phyloP scores from a whole-genome alignment of 2,329 filamentous ascomycete genomes.

The Botrytis byssoidea region DNA sequence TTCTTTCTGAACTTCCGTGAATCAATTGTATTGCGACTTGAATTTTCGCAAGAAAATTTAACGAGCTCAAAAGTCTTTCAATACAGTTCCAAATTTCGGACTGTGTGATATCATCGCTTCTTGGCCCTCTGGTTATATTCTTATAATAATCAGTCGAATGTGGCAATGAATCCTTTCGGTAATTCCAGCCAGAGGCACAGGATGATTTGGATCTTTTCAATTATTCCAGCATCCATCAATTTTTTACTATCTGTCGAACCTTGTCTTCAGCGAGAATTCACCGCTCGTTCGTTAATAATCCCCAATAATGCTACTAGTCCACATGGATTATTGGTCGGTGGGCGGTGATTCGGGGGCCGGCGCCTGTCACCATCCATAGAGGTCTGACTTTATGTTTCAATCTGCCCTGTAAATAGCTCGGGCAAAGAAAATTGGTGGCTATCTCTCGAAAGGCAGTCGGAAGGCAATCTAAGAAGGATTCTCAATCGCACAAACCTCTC shows the following conservation, averaged over 20 bases:
- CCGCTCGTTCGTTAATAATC: background rate
- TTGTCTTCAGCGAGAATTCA: background rate
- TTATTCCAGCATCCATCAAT: background rate
- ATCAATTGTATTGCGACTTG: background rate
- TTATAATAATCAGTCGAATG: background rate
- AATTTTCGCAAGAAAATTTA: background rate
- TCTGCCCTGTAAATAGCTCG: background rate
- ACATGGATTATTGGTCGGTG: background rate
- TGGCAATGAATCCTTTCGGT: conserved; percentile 4
- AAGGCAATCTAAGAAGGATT: background rate
- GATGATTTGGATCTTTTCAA: background rate
- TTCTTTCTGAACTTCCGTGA: background rate
- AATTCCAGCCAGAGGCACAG: background rate
- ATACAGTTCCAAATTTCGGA: background rate
- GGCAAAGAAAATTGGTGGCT: background rate
- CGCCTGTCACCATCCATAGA: background rate
- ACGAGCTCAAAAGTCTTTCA: background rate
- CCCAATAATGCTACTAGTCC: background rate
- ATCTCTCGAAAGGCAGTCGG: background rate
- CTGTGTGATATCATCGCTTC: background rate
- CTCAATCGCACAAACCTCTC: background rate
- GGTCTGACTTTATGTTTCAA: background rate
- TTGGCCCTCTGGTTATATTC: background rate
- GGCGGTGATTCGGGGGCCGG: background rate
- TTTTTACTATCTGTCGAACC: background rate